Percentiles rank a stretch among this genome's conserved stretches.
phyloP scores from a whole-genome alignment of 164 flowering plant species.

The Buxus sempervirens region DNA sequence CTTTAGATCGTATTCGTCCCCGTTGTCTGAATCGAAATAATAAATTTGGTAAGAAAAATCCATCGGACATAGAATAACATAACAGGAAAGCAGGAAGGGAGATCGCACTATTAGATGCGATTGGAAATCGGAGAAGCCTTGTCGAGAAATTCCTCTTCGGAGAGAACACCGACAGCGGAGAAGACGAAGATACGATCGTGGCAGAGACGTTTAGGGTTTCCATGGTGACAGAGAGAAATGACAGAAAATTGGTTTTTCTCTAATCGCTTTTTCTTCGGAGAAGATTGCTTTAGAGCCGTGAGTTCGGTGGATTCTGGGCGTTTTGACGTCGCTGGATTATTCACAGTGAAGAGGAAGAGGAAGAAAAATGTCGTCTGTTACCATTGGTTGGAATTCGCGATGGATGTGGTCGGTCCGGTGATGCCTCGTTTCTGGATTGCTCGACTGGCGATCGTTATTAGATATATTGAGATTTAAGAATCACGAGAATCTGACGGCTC shows the following conservation, averaged over 20 bases:
- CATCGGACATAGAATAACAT: background rate
- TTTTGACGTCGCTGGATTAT: no score
- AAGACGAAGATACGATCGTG: conserved; percentile 34
- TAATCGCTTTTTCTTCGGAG: no score
- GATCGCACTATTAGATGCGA: conserved; percentile 42
- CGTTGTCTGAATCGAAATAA: conserved; percentile 14
- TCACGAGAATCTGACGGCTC: no score
- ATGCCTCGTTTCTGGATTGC: no score
- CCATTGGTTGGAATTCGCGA: no score
- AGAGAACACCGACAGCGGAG: conserved; percentile 45
- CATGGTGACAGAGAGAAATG: conserved; percentile 25
- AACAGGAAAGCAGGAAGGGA: background rate
- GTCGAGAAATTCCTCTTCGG: conserved; percentile 28
- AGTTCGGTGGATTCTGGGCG: no score
- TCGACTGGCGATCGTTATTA: no score
- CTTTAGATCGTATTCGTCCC: conserved; percentile 35
- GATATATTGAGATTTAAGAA: no score
- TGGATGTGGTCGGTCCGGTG: no score
- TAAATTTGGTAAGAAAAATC: background rate
- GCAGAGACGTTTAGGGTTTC: conserved; percentile 42
- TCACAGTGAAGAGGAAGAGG: no score
- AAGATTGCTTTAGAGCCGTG: no score
- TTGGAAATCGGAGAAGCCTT: conserved; percentile 32
- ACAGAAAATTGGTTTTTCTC: background rate
- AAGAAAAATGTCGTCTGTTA: no score